Evolutionary conservation across 1,139 yeast species (phyloP).

Genomic region (Protomyces gravidus): DNA sequence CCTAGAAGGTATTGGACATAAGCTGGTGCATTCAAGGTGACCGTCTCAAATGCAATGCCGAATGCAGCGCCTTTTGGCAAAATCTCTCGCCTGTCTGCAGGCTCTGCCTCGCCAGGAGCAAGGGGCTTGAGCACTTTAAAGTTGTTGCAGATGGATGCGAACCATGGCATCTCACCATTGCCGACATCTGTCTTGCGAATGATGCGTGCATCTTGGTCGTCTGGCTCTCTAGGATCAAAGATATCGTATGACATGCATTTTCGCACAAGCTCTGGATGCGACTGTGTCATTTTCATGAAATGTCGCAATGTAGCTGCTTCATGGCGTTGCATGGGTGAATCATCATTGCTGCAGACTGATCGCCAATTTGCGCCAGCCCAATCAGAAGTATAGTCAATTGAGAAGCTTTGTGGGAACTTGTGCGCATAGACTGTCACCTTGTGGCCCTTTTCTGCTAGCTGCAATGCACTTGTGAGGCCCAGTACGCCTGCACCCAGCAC

Average conservation of each 20-base stretch:
- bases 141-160: slow-evolving; percentile 6
- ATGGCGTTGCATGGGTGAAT: slow-evolving; percentile 4
- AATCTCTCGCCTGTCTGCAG: neutral
- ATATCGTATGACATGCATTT: slow-evolving; percentile 22
- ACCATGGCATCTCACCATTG: slow-evolving; percentile 24
- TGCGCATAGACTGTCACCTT: slow-evolving; percentile 60
- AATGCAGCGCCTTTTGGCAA: slow-evolving; percentile 37
- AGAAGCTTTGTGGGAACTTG: slow-evolving; percentile 67
- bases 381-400: slow-evolving; percentile 67
- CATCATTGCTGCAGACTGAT: slow-evolving; percentile 32
- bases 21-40: slow-evolving; percentile 51
- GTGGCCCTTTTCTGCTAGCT: slow-evolving; percentile 46
- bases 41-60: slow-evolving; percentile 49
- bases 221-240: slow-evolving; percentile 25
- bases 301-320: slow-evolving; percentile 10
- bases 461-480: slow-evolving; percentile 61
- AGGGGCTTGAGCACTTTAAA: slow-evolving; percentile 27
- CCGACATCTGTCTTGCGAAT: slow-evolving; percentile 9
- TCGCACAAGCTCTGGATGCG: slow-evolving; percentile 15
- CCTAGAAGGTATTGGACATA: slow-evolving; percentile 49
- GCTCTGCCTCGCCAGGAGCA: neutral
- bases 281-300: slow-evolving; percentile 3
- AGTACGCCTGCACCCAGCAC: slow-evolving; percentile 56
- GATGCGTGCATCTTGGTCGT: slow-evolving; percentile 14
- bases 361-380: slow-evolving; percentile 62